phyloP scores from a whole-genome alignment of 345 rosid genomes.

The Salix viminalis region DNA sequence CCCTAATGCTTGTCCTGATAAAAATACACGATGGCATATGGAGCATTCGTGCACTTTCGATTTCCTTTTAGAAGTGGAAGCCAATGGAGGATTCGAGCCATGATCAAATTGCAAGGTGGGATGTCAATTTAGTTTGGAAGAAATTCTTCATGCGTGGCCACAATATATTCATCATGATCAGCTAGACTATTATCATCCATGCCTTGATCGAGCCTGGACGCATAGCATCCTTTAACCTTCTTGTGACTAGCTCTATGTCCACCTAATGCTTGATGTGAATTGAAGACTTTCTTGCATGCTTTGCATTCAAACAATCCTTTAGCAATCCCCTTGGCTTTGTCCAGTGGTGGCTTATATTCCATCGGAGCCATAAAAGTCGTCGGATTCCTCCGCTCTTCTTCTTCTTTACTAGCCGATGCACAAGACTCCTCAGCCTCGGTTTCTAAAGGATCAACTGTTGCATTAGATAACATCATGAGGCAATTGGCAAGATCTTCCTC shows the following conservation, averaged over 20 bases:
- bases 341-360: constrained; percentile 23
- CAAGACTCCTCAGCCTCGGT: constrained; percentile 67
- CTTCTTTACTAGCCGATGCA: constrained; percentile 63
- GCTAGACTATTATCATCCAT: constrained; percentile 32
- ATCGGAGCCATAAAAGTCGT: constrained; percentile 36
- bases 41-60: constrained; percentile 91
- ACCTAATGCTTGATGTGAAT: constrained; percentile 97
- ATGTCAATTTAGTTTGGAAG: constrained; percentile 32
- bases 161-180: constrained; percentile 44
- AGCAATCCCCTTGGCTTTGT: constrained; percentile 42
- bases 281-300: constrained; percentile 95
- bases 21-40: constrained; percentile 81
- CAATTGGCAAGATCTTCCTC: constrained; percentile 96
- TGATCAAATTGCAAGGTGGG: constrained; percentile 37
- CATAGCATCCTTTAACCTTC: constrained; percentile 97
- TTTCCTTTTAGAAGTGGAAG: constrained; percentile 50
- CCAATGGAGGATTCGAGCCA: constrained; percentile 26
- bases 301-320: constrained; percentile 83
- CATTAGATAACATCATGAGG: constrained; percentile 82
- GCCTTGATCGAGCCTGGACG: constrained; percentile 50
- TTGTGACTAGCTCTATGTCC: constrained; percentile 99
- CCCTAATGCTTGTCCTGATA: constrained; percentile 93
- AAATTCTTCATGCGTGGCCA: constrained; percentile 49
- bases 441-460: constrained; percentile 44
- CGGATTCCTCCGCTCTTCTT: constrained; percentile 44